Evolutionary conservation across 2,329 filamentous ascomycete genomes (phyloP).

Genomic region (Cadophora gregata): DNA sequence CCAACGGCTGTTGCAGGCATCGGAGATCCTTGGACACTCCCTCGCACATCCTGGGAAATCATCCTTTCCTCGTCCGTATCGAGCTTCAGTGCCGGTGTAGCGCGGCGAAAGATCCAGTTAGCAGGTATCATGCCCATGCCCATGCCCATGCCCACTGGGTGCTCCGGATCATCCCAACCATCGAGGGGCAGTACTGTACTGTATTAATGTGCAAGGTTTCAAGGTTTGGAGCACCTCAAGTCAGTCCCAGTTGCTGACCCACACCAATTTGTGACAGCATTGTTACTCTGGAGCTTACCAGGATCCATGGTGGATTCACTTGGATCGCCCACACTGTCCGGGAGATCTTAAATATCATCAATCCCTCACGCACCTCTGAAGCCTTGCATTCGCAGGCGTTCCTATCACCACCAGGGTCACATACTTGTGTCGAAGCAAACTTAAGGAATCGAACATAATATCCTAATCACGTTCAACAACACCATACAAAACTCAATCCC

Average conservation of each 20-base stretch:
- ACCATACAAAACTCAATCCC: constrained; percentile 25
- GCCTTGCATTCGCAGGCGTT: constrained; percentile 43
- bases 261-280: constrained; percentile 61
- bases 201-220: constrained; percentile 40
- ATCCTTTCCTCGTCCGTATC: constrained; percentile 36
- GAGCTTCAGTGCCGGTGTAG: constrained; percentile 40
- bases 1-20: constrained; percentile 40
- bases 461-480: constrained; percentile 36
- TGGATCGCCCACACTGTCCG: constrained; percentile 56
- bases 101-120: constrained; percentile 37
- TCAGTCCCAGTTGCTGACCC: constrained; percentile 48
- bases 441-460: constrained; percentile 41
- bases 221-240: constrained; percentile 42
- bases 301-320: constrained; percentile 57
- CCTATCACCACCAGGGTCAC: constrained; percentile 37
- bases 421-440: constrained; percentile 43
- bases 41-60: constrained; percentile 35
- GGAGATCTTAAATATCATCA: constrained; percentile 57
- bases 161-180: constrained; percentile 40
- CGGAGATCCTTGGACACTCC: constrained; percentile 34
- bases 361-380: constrained; percentile 48
- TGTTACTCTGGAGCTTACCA: constrained; percentile 52
- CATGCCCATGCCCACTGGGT: too few species aligned
- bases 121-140: constrained; percentile 36
- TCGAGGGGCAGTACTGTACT: constrained; percentile 34